Percentiles rank a stretch among this genome's conserved stretches.
Conservation (phyloP, 2,329 filamentous ascomycete genomes). For the Trichoderma koningiopsis region DNA sequence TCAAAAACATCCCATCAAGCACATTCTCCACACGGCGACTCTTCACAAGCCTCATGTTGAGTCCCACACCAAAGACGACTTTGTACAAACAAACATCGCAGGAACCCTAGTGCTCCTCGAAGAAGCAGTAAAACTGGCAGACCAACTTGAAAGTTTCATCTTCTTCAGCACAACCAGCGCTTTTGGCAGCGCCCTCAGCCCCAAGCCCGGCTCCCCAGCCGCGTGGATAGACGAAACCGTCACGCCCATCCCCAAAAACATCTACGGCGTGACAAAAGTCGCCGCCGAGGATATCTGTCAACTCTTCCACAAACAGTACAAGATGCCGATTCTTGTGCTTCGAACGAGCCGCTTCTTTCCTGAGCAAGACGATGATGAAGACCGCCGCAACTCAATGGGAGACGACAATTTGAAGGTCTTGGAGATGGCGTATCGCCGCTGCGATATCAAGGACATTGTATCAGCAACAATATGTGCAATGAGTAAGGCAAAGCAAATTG, state of each 20-base stretch:
- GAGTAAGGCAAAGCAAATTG: slow-evolving; percentile 36
- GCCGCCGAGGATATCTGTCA: slow-evolving; percentile 52
- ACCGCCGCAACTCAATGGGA: slow-evolving; percentile 39
- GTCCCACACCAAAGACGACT: slow-evolving; percentile 48
- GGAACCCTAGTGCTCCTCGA: slow-evolving; percentile 49
- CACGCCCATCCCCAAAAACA: slow-evolving; percentile 48
- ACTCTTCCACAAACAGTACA: slow-evolving; percentile 43
- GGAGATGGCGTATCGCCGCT: slow-evolving; percentile 50
- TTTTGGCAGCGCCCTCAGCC: slow-evolving; percentile 46
- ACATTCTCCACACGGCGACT: slow-evolving; percentile 50
- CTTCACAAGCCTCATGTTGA: slow-evolving; percentile 52
- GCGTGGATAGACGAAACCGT: slow-evolving; percentile 49
- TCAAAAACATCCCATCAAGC: slow-evolving; percentile 37
- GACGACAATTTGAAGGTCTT: slow-evolving; percentile 52
- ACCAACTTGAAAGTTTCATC: slow-evolving; percentile 43
- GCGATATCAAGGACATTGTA: slow-evolving; percentile 49
- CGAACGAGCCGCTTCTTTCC: slow-evolving; percentile 54
- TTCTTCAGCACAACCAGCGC: slow-evolving; percentile 52
- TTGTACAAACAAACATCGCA: slow-evolving; percentile 49
- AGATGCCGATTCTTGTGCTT: slow-evolving; percentile 47
- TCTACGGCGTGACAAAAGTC: slow-evolving; percentile 52
- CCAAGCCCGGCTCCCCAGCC: slow-evolving; percentile 40
- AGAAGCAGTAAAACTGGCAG: slow-evolving; percentile 36
- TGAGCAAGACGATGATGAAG: slow-evolving; percentile 50
- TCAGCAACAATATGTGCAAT: slow-evolving; percentile 45